Evolutionary conservation across 2,329 filamentous ascomycete genomes (phyloP).

Genomic region (Trichophyton mentagrophytes): DNA sequence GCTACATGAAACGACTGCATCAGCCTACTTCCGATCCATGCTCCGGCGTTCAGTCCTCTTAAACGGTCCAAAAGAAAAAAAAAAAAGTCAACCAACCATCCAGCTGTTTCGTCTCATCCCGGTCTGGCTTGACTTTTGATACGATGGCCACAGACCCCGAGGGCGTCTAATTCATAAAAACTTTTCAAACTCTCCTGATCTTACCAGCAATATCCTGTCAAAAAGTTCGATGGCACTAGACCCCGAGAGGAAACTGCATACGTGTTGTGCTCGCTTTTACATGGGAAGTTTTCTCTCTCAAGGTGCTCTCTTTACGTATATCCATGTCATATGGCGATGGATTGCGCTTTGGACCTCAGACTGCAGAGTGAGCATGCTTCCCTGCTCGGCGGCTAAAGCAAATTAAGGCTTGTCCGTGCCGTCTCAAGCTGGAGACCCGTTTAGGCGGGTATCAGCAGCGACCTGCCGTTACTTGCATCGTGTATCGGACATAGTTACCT

Average conservation of each 20-base stretch:
- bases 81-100: not conserved
- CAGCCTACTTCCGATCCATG: conserved; percentile 1
- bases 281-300: not conserved
- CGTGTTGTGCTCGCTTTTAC: not conserved
- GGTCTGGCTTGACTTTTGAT: not conserved
- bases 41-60: not conserved
- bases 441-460: not conserved
- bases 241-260: not conserved
- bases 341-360: no score
- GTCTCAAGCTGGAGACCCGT: not conserved
- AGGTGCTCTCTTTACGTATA: no score
- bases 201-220: not conserved
- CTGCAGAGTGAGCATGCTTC: not conserved
- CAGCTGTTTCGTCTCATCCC: not conserved
- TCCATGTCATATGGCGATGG: no score
- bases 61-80: not conserved
- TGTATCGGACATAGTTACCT: not conserved
- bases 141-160: not conserved
- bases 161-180: not conserved
- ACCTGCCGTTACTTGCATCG: not conserved
- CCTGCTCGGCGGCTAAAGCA: not conserved
- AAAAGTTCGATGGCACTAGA: not conserved
- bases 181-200: not conserved
- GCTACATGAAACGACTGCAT: not conserved
- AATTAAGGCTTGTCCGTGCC: not conserved